A percentile compares a stretch with the other conserved stretches of the same genome.
These are phyloP conservation scores for Aschersonia sp. DNA, from an alignment of 2,329 filamentous ascomycete species.

Conservation along the genomic window DNA sequence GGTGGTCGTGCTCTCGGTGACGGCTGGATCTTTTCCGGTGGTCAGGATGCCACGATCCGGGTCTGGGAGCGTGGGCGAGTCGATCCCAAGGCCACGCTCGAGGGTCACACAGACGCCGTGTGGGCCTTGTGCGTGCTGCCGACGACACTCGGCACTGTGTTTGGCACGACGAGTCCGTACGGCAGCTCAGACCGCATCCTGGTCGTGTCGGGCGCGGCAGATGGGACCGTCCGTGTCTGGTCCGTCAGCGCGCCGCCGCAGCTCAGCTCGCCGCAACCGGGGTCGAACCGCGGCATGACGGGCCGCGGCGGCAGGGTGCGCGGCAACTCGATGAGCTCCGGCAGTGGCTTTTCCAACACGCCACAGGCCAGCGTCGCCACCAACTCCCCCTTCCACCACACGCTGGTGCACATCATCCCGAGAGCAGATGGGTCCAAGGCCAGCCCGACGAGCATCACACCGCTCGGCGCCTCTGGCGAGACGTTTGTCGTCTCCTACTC, in stretches of 20 bases:
- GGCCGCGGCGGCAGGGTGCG: slow-evolving; percentile 59
- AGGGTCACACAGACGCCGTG: slow-evolving; percentile 89
- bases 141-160: slow-evolving; percentile 63
- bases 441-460: slow-evolving; percentile 85
- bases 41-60: slow-evolving; percentile 80
- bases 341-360: slow-evolving; percentile 78
- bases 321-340: slow-evolving; percentile 87
- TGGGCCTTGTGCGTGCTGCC: slow-evolving; percentile 93
- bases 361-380: slow-evolving; percentile 82
- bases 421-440: slow-evolving; percentile 49
- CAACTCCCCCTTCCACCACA: slow-evolving; percentile 74
- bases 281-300: slow-evolving; percentile 39
- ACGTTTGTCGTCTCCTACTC: slow-evolving; percentile 88
- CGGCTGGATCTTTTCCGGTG: slow-evolving; percentile 97
- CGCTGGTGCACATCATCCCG: slow-evolving; percentile 73
- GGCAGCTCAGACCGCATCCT: slow-evolving; percentile 76
- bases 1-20: slow-evolving; percentile 80
- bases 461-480: slow-evolving; percentile 68
- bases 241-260: slow-evolving; percentile 85
- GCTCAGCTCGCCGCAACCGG: slow-evolving; percentile 64
- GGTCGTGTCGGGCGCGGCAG: slow-evolving; percentile 80
- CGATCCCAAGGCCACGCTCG: slow-evolving; percentile 85
- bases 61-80: slow-evolving; percentile 94
- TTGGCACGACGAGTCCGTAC: slow-evolving; percentile 60
- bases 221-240: slow-evolving; percentile 88